Percentiles rank a stretch among this genome's conserved stretches.
Conservation (phyloP, 441 rosid species). For the Adansonia gregorii region DNA sequence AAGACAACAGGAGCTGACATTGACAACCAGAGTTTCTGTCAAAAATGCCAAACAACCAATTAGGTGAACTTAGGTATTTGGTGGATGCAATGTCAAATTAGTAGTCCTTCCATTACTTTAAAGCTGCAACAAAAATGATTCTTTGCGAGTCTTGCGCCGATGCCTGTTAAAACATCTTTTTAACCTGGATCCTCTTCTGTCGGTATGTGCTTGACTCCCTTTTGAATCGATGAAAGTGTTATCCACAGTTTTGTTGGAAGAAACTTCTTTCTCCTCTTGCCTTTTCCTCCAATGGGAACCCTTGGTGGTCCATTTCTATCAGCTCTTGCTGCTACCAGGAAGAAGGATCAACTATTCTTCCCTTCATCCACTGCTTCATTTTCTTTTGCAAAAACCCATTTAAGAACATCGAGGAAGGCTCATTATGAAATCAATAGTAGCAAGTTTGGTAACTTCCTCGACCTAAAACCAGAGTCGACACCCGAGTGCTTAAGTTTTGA, state of each 20-base stretch:
- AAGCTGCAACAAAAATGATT: neutral
- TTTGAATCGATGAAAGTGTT: neutral
- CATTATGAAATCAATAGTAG: conserved; percentile 31
- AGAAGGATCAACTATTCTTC: conserved; percentile 14
- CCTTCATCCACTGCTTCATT: conserved; percentile 12
- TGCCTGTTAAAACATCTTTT: conserved; percentile 22
- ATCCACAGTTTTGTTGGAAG: neutral
- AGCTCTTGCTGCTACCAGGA: conserved; percentile 20
- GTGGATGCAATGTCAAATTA: neutral
- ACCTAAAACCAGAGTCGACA: conserved; percentile 44
- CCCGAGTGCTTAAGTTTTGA: conserved; percentile 44
- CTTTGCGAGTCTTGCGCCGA: conserved; percentile 5
- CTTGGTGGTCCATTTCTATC: conserved; percentile 33
- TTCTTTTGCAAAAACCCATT: conserved; percentile 23
- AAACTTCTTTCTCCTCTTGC: neutral
- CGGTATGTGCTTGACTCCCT: neutral
- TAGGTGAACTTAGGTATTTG: neutral
- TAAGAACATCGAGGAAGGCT: conserved; percentile 19
- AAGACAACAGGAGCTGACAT: neutral
- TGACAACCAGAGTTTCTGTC: neutral
- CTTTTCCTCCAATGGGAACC: conserved; percentile 38
- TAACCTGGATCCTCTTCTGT: conserved; percentile 27
- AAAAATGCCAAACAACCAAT: neutral
- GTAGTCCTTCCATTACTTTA: neutral
- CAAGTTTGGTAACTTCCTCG: conserved; percentile 51